Percentiles rank a stretch among this genome's conserved stretches.
phyloP scores from a whole-genome alignment of 306 rosid species.

The Cicer judaicum region DNA sequence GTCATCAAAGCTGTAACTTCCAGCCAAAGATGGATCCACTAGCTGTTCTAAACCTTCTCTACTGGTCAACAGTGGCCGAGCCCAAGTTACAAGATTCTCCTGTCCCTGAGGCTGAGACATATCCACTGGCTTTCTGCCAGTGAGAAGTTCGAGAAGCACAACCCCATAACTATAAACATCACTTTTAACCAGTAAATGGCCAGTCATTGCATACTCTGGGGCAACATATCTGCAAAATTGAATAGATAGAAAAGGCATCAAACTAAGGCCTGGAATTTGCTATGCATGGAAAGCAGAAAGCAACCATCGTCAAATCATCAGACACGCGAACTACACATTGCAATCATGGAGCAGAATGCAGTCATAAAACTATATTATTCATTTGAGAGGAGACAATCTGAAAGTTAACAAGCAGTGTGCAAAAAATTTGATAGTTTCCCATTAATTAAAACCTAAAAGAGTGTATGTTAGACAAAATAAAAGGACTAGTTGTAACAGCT shows the following conservation, averaged over 20 bases:
- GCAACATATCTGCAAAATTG: constrained; percentile 79
- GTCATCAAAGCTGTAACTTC: constrained; percentile 81
- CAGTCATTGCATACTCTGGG: constrained; percentile 98
- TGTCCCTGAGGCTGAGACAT: constrained; percentile 91
- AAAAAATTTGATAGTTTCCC: not conserved
- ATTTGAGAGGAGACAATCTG: constrained; percentile 22
- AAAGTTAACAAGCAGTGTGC: constrained; percentile 24
- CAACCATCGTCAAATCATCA: not conserved
- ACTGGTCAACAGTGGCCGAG: constrained; percentile 76
- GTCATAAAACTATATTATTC: constrained; percentile 25
- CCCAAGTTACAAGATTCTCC: constrained; percentile 95
- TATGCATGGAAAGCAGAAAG: constrained; percentile 28
- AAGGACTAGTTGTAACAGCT: too few species aligned
- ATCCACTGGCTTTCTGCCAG: constrained; percentile 94
- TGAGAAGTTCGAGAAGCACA: constrained; percentile 92
- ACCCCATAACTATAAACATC: constrained; percentile 97
- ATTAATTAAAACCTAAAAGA: too few species aligned
- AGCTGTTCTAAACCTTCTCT: constrained; percentile 91
- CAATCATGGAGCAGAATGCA: constrained; percentile 38
- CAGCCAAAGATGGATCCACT: constrained; percentile 83
- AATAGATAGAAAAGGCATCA: constrained; percentile 32
- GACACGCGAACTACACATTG: constrained; percentile 6
- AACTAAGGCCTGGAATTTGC: constrained; percentile 40
- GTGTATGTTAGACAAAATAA: too few species aligned
- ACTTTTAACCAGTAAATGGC: constrained; percentile 92